Percentiles rank a stretch among this genome's conserved stretches.
Evolutionary conservation across 2,329 filamentous ascomycete species (phyloP).

Genomic region (Raffaelea deltoideospora): DNA sequence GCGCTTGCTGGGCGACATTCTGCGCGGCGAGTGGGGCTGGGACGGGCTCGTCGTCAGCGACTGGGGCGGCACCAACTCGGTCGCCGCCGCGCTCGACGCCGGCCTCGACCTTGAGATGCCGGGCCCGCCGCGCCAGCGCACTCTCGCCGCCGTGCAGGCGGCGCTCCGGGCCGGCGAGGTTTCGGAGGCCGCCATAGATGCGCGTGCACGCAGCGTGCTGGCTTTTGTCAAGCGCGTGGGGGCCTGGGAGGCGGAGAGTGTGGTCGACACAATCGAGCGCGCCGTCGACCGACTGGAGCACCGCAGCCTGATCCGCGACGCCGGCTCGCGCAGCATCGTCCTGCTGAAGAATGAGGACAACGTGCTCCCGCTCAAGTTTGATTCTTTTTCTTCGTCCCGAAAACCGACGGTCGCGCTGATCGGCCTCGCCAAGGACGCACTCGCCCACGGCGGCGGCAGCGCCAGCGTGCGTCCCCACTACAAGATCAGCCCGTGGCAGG

Average conservation of each 20-base stretch:
- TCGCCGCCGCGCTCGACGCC: constrained; percentile 34
- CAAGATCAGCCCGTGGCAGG: constrained; percentile 57
- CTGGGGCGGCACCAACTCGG: constrained; percentile 42
- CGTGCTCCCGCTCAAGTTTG: constrained; percentile 30
- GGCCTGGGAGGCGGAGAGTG: constrained; percentile 6
- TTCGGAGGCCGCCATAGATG: constrained; percentile 10
- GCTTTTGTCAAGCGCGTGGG: constrained; percentile 9
- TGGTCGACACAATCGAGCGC: too few relatives aligned
- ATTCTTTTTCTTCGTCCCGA: too few relatives aligned
- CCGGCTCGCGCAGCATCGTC: constrained; percentile 3
- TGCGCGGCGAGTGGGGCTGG: constrained; percentile 45
- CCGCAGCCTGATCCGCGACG: background rate
- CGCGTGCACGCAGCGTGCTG: constrained; percentile 14
- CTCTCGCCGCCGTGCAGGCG: background rate
- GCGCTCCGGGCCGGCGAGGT: constrained; percentile 1
- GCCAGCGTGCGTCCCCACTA: constrained; percentile 47
- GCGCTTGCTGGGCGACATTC: constrained; percentile 36
- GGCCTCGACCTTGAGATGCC: constrained; percentile 45
- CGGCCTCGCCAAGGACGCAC: constrained; percentile 40
- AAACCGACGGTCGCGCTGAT: constrained; percentile 37
- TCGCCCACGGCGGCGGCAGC: constrained; percentile 50
- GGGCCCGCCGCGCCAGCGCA: constrained; percentile 29
- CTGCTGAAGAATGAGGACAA: constrained; percentile 32
- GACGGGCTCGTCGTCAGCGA: constrained; percentile 45
- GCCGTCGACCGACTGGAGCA: background rate